Base-by-base conservation (phyloP, 345 rosid genomes). In the Heritiera littoralis region DNA sequence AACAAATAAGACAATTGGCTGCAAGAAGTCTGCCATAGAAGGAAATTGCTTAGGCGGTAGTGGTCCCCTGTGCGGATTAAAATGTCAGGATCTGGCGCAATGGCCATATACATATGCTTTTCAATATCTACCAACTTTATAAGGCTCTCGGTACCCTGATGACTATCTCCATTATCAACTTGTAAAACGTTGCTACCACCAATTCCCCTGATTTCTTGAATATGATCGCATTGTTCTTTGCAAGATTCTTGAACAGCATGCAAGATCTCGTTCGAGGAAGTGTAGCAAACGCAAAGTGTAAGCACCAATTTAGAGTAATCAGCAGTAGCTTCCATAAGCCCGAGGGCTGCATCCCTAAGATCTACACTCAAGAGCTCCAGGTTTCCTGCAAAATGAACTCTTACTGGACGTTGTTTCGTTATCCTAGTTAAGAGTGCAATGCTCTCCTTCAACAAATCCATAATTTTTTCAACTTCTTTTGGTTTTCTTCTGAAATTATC, bases 401-500 rank as follows among this genome's bases (percentile, higher is more conserved):
- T 30, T 0, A 77, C 23, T 6, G 72, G 66, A 84, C 81, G 20
- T 84, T 28, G 43, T 49, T 88, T 84, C 18, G 80, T 87, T n/a
- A 84, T 38, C 51, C 70, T 7, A 85, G 82, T 74, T 80, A 79
- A 23, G 64, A 86, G 5, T 9, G 84, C 61, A 3, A 83, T 82
- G 75, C 88, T 87, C 66, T 90, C 91, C 61, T 81, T 23, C 81
- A 86, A 72, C 54, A 90, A 77, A 54, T 88, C 83, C 93, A 90
- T 88, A n/a, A 90, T 66, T 18, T 63, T 61, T 60, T 82, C 77
- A 35, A 88, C 90, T 74, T 87, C 89, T 20, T 85, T 84, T 5
- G 88, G 91, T n/a, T 49, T 59, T 68, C 93, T 78, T 72, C 80
- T 90, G 72, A 90, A 90, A 64, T 90, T 90, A 40, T 90, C 90